Conservation (phyloP, 2,329 filamentous ascomycete species). For the Aspergillus udagawae region DNA sequence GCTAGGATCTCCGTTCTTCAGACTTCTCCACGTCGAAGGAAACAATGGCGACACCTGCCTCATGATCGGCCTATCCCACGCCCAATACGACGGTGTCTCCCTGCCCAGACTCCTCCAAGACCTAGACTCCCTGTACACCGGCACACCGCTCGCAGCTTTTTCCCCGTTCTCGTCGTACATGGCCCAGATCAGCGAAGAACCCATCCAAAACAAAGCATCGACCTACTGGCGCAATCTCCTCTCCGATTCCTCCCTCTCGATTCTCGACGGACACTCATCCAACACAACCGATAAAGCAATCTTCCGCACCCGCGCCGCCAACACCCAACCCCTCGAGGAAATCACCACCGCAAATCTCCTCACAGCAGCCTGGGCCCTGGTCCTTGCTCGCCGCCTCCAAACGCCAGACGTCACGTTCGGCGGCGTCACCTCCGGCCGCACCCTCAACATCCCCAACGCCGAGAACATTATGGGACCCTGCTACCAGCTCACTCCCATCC, state of each 20-base stretch:
- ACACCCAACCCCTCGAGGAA: constrained; percentile 45
- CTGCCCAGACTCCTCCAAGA: constrained; percentile 57
- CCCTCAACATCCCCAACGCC: constrained; percentile 49
- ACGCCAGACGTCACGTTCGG: constrained; percentile 58
- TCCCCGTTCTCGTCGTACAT: constrained; percentile 43
- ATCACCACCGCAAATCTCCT: constrained; percentile 60
- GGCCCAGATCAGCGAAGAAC: constrained; percentile 23
- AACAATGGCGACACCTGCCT: constrained; percentile 35
- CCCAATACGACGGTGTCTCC: constrained; percentile 64
- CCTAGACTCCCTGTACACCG: constrained; percentile 50
- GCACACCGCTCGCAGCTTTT: constrained; percentile 24
- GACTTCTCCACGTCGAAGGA: constrained; percentile 48
- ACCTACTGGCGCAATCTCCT: constrained; percentile 51
- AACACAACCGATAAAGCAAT: constrained; percentile 21
- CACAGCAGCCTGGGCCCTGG: constrained; percentile 60
- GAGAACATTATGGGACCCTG: constrained; percentile 59
- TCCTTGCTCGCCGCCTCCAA: constrained; percentile 50
- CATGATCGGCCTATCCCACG: constrained; percentile 58
- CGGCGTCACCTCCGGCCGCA: constrained; percentile 60
- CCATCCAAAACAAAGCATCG: constrained; percentile 45
- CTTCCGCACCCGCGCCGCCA: constrained; percentile 19
- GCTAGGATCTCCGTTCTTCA: constrained; percentile 55
- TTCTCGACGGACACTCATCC: constrained; percentile 14
- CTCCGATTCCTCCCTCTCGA: constrained; percentile 45
- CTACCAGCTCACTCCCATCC: constrained; percentile 52